Conservation (phyloP, 2,329 filamentous ascomycete genomes). For the Colletotrichum camelliae region DNA sequence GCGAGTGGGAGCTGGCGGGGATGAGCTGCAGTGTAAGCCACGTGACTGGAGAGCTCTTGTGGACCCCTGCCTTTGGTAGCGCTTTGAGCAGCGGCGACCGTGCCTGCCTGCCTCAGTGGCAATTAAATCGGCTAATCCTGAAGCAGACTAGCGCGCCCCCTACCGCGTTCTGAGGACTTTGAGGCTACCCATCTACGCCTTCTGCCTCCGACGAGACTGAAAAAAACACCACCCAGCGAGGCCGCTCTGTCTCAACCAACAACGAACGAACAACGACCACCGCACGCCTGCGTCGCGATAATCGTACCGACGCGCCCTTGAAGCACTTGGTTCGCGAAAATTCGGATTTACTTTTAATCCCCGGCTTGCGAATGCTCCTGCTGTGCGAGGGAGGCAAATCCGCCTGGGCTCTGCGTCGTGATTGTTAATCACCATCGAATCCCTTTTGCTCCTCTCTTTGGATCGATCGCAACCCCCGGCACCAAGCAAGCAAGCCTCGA, state of each 20-base stretch:
- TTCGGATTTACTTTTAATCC: background rate
- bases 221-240: background rate
- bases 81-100: background rate
- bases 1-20: too few species aligned
- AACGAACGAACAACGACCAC: background rate
- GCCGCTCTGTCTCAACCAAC: background rate
- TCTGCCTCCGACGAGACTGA: background rate
- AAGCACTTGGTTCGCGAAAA: background rate
- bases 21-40: background rate
- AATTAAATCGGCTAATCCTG: background rate
- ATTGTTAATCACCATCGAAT: slow-evolving; percentile 12
- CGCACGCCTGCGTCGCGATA: background rate
- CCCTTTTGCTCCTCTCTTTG: background rate
- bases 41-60: background rate
- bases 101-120: background rate
- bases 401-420: slow-evolving; percentile 18
- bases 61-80: background rate
- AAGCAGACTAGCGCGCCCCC: slow-evolving; percentile 1
- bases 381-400: slow-evolving; percentile 13
- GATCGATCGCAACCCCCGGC: slow-evolving; percentile 8
- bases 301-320: background rate
- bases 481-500: background rate
- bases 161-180: background rate
- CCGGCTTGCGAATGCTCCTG: background rate
- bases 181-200: background rate